Evolutionary conservation across 2,329 filamentous ascomycete genomes (phyloP), one percentile per base, ranked within the genome.

Genomic region (Neurospora sp.): DNA sequence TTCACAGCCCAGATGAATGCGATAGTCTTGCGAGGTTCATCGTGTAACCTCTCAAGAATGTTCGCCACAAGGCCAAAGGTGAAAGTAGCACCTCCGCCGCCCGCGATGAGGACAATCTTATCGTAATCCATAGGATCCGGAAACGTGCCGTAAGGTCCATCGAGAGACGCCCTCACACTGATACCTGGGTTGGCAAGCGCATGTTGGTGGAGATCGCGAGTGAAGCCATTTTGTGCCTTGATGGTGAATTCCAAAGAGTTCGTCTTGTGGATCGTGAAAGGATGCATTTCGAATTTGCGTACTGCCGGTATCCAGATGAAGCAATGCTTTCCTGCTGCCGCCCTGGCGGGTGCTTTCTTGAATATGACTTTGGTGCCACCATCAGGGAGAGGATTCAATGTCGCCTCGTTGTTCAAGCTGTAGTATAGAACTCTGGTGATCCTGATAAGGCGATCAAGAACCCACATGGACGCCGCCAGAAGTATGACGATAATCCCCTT

Each of bases 281-380:
- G 88, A 72, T 91, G 89, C 1, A 85, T 87, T 77, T 90, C 86
- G 19, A 85, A 79, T 1, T 80, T 73, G 10, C 88, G 84, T 67
- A 90, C 82, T 4, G 79, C 79, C 0, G 89, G 89, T 7, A 90
- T 83, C 87, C 87, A 90, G 38, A 91, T 77, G 74, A 89, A 90
- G 73, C 86, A 87, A 75, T 91, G 89, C 72, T 86, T 85, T 1
- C 87, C 88, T 0, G 88, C 82, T 1, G 79, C 77, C 1, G 84
- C 83, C 2, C 79, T 77, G 0, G 81, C 71, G 0, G 84, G 83
- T 2, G 83, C 81, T 76, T 86, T 85, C 67, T 81, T 78, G 39
- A 89, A 78, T 0, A 83, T 80, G n/a, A 89, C 82, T 43, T 85
- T 84, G 19, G 86, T 88, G 67, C 82, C 86, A 4, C 85, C 84